Conservation (phyloP, 2,329 filamentous ascomycete genomes). For the Alternaria sp. region DNA sequence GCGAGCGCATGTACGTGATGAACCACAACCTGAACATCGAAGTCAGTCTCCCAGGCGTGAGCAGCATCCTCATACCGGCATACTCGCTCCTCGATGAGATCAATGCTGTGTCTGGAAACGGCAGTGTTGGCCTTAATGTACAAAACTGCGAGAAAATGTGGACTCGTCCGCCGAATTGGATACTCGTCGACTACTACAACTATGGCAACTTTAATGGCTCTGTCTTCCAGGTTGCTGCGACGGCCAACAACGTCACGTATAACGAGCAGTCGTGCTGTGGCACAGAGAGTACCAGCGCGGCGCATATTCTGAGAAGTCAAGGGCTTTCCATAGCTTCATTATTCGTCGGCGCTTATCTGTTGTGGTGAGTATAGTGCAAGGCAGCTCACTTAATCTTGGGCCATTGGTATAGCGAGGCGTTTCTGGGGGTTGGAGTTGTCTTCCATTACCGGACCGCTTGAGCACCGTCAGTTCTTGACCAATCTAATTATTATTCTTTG, state of each 20-base stretch:
- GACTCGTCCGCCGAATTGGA: constrained; percentile 43
- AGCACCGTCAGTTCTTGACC: not conserved
- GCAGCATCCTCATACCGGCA: constrained; percentile 51
- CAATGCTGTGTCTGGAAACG: constrained; percentile 37
- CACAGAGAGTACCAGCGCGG: not conserved
- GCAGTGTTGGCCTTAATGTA: constrained; percentile 35
- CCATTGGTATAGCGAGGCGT: not conserved
- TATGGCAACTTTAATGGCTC: constrained; percentile 41
- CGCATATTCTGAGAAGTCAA: not conserved
- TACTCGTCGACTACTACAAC: constrained; percentile 48
- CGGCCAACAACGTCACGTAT: constrained; percentile 58
- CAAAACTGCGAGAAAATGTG: constrained; percentile 37
- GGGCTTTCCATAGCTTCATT: not conserved
- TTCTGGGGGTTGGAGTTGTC: not conserved
- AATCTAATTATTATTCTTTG: not conserved
- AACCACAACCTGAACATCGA: constrained; percentile 90
- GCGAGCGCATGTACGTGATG: constrained; percentile 75
- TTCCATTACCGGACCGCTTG: not conserved
- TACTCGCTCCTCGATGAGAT: constrained; percentile 35
- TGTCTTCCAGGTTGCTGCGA: constrained; percentile 45
- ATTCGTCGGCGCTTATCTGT: not conserved
- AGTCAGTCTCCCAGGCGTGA: constrained; percentile 32
- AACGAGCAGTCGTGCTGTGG: constrained; percentile 32
- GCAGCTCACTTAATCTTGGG: not conserved
- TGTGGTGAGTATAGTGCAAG: not conserved